Conservation (phyloP, 257 asterid genomes). For the Apocynum venetum region DNA sequence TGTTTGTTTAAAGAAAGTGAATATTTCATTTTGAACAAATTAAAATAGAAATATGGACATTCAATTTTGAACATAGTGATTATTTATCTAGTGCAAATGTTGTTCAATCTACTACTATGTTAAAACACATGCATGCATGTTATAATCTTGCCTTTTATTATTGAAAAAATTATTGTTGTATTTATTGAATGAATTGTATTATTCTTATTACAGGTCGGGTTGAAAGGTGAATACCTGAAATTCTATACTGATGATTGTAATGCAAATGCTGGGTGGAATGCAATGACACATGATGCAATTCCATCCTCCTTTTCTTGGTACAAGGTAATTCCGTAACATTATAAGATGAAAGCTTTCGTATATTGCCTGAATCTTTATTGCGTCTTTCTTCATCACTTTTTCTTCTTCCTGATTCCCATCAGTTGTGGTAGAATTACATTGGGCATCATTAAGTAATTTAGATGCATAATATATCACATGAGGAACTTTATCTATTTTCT, state of each 20-base stretch:
- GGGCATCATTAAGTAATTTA: too few species aligned
- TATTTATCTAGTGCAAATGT: not conserved
- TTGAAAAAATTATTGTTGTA: not conserved
- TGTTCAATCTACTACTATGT: not conserved
- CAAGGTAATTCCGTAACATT: conserved; percentile 40
- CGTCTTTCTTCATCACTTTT: too few species aligned
- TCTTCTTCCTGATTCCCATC: not conserved
- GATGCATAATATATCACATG: too few species aligned
- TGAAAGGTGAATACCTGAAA: conserved; percentile 62
- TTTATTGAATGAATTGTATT: not conserved
- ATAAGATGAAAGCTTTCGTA: not conserved
- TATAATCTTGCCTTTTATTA: not conserved
- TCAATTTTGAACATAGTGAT: too few species aligned
- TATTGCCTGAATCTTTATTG: not conserved
- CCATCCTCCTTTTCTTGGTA: conserved; percentile 74
- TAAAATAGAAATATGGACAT: too few species aligned
- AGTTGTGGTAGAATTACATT: too few species aligned
- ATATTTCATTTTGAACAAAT: too few species aligned
- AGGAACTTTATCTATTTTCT: too few species aligned
- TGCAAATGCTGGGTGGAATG: conserved; percentile 45
- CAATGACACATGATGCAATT: conserved; percentile 42
- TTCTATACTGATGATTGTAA: conserved; percentile 37
- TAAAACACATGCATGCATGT: not conserved
- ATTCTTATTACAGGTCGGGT: conserved; percentile 54
- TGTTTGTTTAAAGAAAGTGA: too few species aligned